Evolutionary conservation across 257 asterid species (phyloP).

Genomic region (Avicennia marina): DNA sequence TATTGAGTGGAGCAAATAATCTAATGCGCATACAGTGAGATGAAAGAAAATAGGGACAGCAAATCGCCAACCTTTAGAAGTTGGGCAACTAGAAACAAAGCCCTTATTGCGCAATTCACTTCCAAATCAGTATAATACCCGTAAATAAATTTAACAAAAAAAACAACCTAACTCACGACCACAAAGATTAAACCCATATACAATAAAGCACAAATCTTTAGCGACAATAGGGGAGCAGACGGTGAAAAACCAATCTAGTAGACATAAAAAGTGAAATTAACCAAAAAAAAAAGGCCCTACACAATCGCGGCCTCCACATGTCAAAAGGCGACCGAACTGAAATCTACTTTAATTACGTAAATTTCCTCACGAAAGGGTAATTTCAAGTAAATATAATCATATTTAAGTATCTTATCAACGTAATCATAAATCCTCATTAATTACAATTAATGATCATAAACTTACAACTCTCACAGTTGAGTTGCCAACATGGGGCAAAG

Average conservation of each 20-base stretch:
- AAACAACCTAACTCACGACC: slow-evolving; percentile 41
- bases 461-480: slow-evolving; percentile 6
- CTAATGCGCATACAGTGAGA: not conserved
- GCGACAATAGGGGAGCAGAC: slow-evolving; percentile 8
- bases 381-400: not conserved
- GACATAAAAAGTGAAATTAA: not conserved
- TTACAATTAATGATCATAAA: slow-evolving; percentile 34
- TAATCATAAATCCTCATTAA: slow-evolving; percentile 14
- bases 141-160: no score
- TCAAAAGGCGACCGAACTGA: slow-evolving; percentile 29
- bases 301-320: slow-evolving; percentile 4
- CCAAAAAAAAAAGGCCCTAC: slow-evolving; percentile 14
- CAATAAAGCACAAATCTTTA: slow-evolving; percentile 22
- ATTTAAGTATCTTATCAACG: slow-evolving; percentile 21
- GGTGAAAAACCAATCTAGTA: slow-evolving; percentile 12
- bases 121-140: no score
- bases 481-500: not conserved
- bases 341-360: slow-evolving; percentile 22
- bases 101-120: slow-evolving; percentile 1
- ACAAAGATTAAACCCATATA: slow-evolving; percentile 11
- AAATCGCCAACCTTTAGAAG: not conserved
- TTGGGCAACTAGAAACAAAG: not conserved
- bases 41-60: not conserved
- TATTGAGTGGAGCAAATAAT: slow-evolving; percentile 2
- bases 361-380: slow-evolving; percentile 1